Evolutionary conservation across 306 rosid genomes (phyloP).

Genomic region (Quillaja saponaria): DNA sequence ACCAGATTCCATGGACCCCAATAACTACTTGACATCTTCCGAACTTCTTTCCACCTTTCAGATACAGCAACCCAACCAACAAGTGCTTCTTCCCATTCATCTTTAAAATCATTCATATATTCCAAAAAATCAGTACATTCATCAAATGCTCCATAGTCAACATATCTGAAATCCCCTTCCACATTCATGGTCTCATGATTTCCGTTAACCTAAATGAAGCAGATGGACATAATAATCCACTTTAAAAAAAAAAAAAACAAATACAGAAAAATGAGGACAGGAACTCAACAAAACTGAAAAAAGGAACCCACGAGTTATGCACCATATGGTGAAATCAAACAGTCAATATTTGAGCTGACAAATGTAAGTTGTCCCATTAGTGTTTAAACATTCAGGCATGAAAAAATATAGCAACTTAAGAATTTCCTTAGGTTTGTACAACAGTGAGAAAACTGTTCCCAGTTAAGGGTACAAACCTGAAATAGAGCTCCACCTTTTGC

Average conservation of each 20-base stretch:
- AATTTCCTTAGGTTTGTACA: neutral
- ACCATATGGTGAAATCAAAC: too few species aligned
- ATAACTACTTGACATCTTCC: constrained; percentile 43
- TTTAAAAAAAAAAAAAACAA: constrained; percentile 10
- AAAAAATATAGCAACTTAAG: constrained; percentile 12
- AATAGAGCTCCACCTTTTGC: constrained; percentile 90
- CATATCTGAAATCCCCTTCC: constrained; percentile 94
- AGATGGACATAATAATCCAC: constrained; percentile 8
- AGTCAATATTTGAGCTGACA: neutral
- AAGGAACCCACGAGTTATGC: neutral
- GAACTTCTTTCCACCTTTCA: constrained; percentile 59
- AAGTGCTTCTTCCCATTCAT: constrained; percentile 71
- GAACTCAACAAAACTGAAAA: constrained; percentile 10
- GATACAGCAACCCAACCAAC: constrained; percentile 68
- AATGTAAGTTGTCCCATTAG: neutral
- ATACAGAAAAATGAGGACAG: neutral
- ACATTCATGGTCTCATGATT: constrained; percentile 97
- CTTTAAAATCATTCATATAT: constrained; percentile 52
- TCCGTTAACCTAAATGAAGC: constrained; percentile 68
- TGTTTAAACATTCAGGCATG: neutral
- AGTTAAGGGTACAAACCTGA: constrained; percentile 61
- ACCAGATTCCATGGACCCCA: constrained; percentile 85
- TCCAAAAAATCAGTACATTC: constrained; percentile 80
- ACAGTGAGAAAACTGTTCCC: constrained; percentile 1
- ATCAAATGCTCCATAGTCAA: constrained; percentile 72